Conservation (phyloP, 1,139 yeast species). For the Debaryomycetaceae sp. region DNA sequence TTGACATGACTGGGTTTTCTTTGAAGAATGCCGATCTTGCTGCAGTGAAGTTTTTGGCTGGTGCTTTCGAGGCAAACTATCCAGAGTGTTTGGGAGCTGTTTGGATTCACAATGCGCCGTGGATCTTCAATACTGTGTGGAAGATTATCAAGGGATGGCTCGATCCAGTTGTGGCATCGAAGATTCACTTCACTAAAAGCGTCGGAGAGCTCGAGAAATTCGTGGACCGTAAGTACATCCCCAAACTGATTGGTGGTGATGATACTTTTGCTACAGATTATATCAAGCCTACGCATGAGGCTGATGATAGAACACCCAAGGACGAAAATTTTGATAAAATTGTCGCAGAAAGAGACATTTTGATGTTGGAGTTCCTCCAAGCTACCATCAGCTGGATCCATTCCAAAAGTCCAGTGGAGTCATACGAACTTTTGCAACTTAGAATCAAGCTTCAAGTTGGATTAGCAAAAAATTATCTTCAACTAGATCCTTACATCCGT, state of each 20-base stretch:
- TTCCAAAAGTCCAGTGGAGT: constrained; percentile 36
- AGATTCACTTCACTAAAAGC: constrained; percentile 42
- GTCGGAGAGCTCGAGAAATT: constrained; percentile 29
- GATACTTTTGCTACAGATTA: constrained; percentile 27
- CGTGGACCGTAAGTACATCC: constrained; percentile 33
- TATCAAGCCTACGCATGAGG: constrained; percentile 26
- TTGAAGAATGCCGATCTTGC: constrained; percentile 45
- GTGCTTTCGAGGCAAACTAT: constrained; percentile 45
- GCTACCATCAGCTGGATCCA: constrained; percentile 41
- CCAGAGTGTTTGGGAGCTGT: constrained; percentile 45
- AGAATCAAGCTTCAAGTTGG: constrained; percentile 28
- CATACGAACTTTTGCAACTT: constrained; percentile 38
- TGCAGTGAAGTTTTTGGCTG: constrained; percentile 43
- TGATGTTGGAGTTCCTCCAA: constrained; percentile 28
- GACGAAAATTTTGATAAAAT: constrained; percentile 28
- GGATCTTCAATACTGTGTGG: constrained; percentile 49
- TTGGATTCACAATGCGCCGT: constrained; percentile 46
- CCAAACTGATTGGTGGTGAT: constrained; percentile 39
- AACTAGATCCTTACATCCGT: constrained; percentile 41
- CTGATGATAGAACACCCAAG: constrained; percentile 30
- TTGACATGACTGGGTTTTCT: constrained; percentile 46
- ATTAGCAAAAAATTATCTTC: constrained; percentile 32
- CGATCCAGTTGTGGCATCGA: constrained; percentile 44
- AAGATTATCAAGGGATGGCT: constrained; percentile 44
- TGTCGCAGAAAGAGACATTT: constrained; percentile 29